phyloP scores from a whole-genome alignment of 495 filamentous ascomycete species.

The Friedmanniomyces simplex region DNA sequence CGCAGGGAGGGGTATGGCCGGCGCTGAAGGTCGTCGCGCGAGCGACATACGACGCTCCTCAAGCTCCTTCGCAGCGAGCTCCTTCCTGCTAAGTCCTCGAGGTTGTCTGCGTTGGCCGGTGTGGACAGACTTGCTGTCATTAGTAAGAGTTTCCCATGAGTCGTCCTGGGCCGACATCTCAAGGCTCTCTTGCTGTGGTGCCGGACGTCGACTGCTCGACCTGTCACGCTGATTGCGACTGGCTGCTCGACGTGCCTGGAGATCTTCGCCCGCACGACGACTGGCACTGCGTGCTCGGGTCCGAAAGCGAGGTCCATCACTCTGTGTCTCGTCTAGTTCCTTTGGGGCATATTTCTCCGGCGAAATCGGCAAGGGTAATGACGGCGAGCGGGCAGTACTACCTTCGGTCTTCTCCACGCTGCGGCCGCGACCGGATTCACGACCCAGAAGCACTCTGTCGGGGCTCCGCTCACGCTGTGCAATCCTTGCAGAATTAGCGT shows the following conservation, averaged over 20 bases:
- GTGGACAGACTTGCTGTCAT: too few species aligned
- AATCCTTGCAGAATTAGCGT: background rate
- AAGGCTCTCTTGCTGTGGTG: slow-evolving; percentile 10
- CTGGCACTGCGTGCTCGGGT: slow-evolving; percentile 50
- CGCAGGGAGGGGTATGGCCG: slow-evolving; percentile 70
- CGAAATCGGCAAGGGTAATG: slow-evolving; percentile 66
- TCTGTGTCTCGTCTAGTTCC: slow-evolving; percentile 11
- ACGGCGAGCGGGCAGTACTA: slow-evolving; percentile 67
- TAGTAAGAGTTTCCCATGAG: slow-evolving; percentile 1
- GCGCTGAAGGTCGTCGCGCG: slow-evolving; percentile 65
- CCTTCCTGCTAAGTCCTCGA: slow-evolving; percentile 39
- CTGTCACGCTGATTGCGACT: slow-evolving; percentile 10
- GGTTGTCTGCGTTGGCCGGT: background rate
- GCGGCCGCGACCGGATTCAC: too few species aligned
- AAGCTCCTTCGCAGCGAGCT: slow-evolving; percentile 72
- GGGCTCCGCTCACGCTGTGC: background rate
- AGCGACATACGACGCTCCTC: slow-evolving; percentile 79
- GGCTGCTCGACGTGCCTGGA: slow-evolving; percentile 33
- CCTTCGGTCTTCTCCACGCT: too few species aligned
- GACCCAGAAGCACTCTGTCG: too few species aligned
- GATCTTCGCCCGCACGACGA: slow-evolving; percentile 43
- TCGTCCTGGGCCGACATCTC: slow-evolving; percentile 32
- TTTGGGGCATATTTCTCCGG: slow-evolving; percentile 28
- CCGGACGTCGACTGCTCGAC: slow-evolving; percentile 5
- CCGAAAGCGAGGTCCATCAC: slow-evolving; percentile 22